Evolutionary conservation across 305 asterid genomes (phyloP).

Genomic region (Fraxinus ornus): DNA sequence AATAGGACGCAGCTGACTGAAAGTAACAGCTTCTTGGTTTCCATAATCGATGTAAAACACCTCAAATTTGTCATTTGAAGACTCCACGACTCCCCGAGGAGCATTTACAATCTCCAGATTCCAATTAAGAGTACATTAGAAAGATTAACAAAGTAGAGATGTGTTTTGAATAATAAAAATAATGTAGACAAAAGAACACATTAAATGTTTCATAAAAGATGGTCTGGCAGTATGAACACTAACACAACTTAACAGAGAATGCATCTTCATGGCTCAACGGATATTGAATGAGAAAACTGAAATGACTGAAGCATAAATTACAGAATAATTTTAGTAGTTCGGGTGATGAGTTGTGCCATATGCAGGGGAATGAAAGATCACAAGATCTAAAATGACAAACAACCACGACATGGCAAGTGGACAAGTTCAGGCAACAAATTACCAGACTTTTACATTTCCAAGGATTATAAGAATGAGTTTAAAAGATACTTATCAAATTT

Average conservation of each 20-base stretch:
- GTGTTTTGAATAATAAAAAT: not conserved
- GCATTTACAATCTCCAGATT: conserved; percentile 67
- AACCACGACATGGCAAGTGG: not conserved
- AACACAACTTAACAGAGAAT: not conserved
- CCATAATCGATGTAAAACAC: conserved; percentile 94
- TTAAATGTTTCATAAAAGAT: not conserved
- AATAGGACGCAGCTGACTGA: conserved; percentile 72
- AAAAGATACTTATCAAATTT: not conserved
- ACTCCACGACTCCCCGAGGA: conserved; percentile 76
- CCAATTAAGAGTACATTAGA: conserved; percentile 6
- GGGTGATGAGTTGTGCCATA: not conserved
- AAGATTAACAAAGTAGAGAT: not conserved
- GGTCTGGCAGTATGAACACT: not conserved
- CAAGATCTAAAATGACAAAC: not conserved
- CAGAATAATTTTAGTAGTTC: not conserved
- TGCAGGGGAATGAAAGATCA: not conserved
- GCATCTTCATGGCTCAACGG: not conserved
- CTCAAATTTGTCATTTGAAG: conserved; percentile 76
- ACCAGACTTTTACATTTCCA: not conserved
- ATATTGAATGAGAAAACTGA: not conserved
- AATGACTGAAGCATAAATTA: not conserved
- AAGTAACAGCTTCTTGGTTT: conserved; percentile 79
- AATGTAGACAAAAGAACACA: not conserved
- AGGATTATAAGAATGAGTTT: not conserved
- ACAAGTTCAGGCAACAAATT: not conserved